A percentile compares a stretch with the other conserved stretches of the same genome.
Conservation (phyloP, 768 basidiomycete genomes). For the Pulveroboletus sp. region DNA sequence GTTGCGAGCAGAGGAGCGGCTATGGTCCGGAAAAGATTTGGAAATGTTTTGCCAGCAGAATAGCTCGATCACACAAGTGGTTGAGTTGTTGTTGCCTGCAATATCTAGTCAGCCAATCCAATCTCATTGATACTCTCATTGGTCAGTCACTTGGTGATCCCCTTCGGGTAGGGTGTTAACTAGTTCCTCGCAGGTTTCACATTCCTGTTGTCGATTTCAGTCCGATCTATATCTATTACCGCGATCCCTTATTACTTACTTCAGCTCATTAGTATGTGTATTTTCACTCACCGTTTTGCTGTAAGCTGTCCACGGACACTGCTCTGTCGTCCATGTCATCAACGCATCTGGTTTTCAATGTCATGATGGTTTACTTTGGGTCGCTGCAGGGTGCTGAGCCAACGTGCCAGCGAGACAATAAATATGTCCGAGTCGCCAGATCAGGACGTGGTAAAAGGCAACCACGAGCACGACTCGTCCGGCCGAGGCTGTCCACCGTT, state of each 20-base stretch:
- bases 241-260: constrained; percentile 23
- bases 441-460: constrained; percentile 4
- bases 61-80: constrained; percentile 72
- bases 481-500: constrained; percentile 18
- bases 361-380: constrained; percentile 15
- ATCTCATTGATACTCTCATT: constrained; percentile 16
- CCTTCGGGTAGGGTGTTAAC: constrained; percentile 7
- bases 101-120: constrained; percentile 36
- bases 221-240: constrained; percentile 26
- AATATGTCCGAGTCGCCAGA: not conserved
- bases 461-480: constrained; percentile 3
- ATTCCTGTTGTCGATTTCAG: constrained; percentile 21
- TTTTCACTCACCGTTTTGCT: constrained; percentile 26
- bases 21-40: constrained; percentile 81
- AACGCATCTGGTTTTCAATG: constrained; percentile 21
- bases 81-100: constrained; percentile 57
- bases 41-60: constrained; percentile 86
- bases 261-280: constrained; percentile 27
- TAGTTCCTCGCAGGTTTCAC: constrained; percentile 5
- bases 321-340: constrained; percentile 25
- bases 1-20: constrained; percentile 40
- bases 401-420: not conserved
- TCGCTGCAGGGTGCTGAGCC: not conserved
- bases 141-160: constrained; percentile 18
- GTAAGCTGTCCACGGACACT: constrained; percentile 21